Base-by-base conservation (phyloP, 805 yeast species). In the Kodamaea kaohsiungensis region DNA sequence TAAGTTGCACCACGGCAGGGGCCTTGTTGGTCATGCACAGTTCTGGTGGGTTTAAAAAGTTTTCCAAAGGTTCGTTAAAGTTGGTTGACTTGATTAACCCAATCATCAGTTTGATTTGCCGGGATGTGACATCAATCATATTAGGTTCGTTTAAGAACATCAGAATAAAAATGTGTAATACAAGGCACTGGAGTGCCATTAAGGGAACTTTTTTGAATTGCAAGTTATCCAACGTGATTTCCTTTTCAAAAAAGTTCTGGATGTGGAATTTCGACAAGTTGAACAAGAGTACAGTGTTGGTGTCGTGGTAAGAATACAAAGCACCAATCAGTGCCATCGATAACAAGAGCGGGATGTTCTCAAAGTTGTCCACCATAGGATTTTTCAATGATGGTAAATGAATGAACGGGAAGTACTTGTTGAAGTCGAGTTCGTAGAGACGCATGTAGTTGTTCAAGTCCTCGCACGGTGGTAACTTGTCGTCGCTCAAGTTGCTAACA, bases 301-400 rank as follows among this genome's bases (percentile, higher is more conserved):
- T 72, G 33, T 91, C 88, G 63, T 88, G 91, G 70, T 88, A 90
- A 0, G 90, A 84, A 63, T 89, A 90, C 18, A 92, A 76, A 0
- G 97, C 96, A 43, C 98, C 98, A 54, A 92, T 83, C 13, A 96
- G 87, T 1, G 95, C 88, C 82, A 91, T 88, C 2, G 96, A 84
- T 52, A 91, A 73, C 5, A 90, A 66, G 46, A 92, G 76, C 1
- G 96, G 92, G 65, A 85, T 68, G 69, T 79, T 65, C 66, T 79
- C 71, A 75, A 72, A 73, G 54, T 68, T 69, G 47, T 73, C 72
- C n/a, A 66, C 72, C 66, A 63, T 60, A 1, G 77, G 73, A 48
- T 65, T 68, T 48, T 67, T 56, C 82, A 77, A 48, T 80, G 81
- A 67, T 17, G 89, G 89, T 46, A 88, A 72, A 69, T 91, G 97